Evolutionary conservation across 2,329 filamentous ascomycete genomes (phyloP), one percentile per base, ranked within the genome.

Genomic region (Ophiostoma triangulosporum): DNA sequence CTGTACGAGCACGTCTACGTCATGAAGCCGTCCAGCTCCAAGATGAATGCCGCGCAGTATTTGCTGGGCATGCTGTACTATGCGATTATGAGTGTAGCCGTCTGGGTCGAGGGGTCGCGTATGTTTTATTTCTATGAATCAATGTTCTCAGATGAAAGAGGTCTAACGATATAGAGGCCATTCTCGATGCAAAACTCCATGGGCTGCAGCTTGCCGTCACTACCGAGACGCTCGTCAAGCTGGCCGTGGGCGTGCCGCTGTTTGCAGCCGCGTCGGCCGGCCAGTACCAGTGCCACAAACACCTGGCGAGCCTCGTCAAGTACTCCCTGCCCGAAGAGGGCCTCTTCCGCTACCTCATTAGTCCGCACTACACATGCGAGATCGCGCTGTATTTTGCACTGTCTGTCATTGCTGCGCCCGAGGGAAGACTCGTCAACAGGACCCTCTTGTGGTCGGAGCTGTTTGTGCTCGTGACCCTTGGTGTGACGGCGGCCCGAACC

Each of bases 361-460:
- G 86, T 61, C 89, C 93, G 17, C 93, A 98, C 68, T 98, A 97
- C 67, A 86, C 86, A 3, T 88, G 84, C 62, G 93, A 97, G 69
- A 90, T 87, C 64, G 65, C 85, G 38, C 80, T 96, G 55, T 97
- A 98, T 65, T 64, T 89, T 20, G 77, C 84, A n/a, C 69, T 98
- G 59, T 78, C 88, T 3, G 68, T 93, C 46, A 66, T 85, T 36
- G 81, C 83, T 29, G 88, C 90, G 1, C 89, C 90, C 0, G 62
- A 69, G 7, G 84, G 81, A 11, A 68, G 72, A 31, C 58, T 77
- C 53, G 65, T 88, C 55, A 96, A 95, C 67, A 77, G 71, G 64
- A 91, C 90, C 0, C 66, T 96, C 43, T 62, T 86, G 33, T 79
- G 79, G 54, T 87, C 80, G 6, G 63, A 86, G 38, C 61, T 81